Percentiles rank a stretch among this genome's conserved stretches.
Evolutionary conservation across 768 basidiomycete species (phyloP).

Genomic region (Panaeolus papilionaceus): DNA sequence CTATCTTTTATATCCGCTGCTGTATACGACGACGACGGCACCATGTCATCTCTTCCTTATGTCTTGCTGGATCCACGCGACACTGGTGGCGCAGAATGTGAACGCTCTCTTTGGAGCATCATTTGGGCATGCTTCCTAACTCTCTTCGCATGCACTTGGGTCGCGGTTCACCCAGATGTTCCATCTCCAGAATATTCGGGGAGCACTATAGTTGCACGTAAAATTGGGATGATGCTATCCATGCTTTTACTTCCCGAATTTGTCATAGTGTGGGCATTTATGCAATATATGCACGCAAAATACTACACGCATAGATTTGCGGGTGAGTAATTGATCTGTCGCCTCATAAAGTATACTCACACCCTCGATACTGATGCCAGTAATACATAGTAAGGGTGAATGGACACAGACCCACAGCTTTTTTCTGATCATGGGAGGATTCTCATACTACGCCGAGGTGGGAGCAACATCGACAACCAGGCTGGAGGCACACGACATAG

Average conservation of each 20-base stretch:
- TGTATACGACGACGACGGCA: too few relatives aligned
- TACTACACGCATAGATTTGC: not conserved
- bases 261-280: slow-evolving; percentile 12
- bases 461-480: not conserved
- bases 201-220: not conserved
- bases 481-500: not conserved
- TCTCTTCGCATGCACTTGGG: slow-evolving; percentile 18
- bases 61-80: too few relatives aligned
- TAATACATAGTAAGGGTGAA: not conserved
- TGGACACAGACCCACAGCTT: slow-evolving; percentile 22
- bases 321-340: not conserved
- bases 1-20: too few relatives aligned
- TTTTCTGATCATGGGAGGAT: slow-evolving; percentile 30
- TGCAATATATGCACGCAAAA: not conserved
- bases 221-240: slow-evolving; percentile 9
- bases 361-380: not conserved
- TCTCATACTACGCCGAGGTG: slow-evolving; percentile 30
- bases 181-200: not conserved
- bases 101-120: slow-evolving; percentile 9
- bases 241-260: slow-evolving; percentile 14
- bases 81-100: too few relatives aligned
- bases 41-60: too few relatives aligned
- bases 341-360: not conserved
- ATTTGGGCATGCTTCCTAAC: slow-evolving; percentile 17
- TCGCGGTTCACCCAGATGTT: slow-evolving; percentile 17